Base-by-base conservation (phyloP, 2,329 filamentous ascomycete genomes). In the Nemania sp. region DNA sequence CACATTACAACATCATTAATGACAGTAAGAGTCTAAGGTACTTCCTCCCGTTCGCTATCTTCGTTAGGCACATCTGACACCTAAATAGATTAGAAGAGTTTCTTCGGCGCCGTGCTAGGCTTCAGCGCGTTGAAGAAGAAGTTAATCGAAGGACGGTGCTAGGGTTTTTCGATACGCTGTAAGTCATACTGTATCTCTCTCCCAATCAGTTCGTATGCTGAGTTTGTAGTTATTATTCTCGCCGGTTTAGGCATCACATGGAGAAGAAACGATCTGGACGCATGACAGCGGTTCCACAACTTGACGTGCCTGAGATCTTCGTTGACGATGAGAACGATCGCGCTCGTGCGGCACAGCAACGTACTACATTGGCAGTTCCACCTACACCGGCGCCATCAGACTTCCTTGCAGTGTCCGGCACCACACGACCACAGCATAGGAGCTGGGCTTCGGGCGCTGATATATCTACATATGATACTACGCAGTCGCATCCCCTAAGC, bases 1-100 rank as follows among this genome's bases (percentile, higher is more conserved):
- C 97, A 38, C 96, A 99, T 80, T 97, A 99, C 85, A 99, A 98
- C 76, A 94, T 99, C 76, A 99, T 99, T 79, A 97, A 91, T 73
- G 96, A 99, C 80, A 98, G 92, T 83, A 98, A 98, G 85, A 97
- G 94, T 80, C 83, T 99, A 77, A 91, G 88, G 90, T 92, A 82
- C 77, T 83, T 80, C n/a, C 73, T 51, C 24, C 45, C 49, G 3
- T 29, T 45, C 68, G 20, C 24, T 27, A 1, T 20, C 13, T 1
- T 54, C 11, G 27, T 24, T 3, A 10, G 18, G 56, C n/a, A 35
- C 5, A 41, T 11, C 68, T 68, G 24, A 70, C 38, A 18, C 5
- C n/a, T 11, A 32, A 43, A 53, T 45, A 93, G 93, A 69, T 87
- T 99, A 2, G 96, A 99, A 76, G 96, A 99, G 78, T 99, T 97